Conservation (phyloP, 2,329 filamentous ascomycete species). For the Leptographium galeiforme region DNA sequence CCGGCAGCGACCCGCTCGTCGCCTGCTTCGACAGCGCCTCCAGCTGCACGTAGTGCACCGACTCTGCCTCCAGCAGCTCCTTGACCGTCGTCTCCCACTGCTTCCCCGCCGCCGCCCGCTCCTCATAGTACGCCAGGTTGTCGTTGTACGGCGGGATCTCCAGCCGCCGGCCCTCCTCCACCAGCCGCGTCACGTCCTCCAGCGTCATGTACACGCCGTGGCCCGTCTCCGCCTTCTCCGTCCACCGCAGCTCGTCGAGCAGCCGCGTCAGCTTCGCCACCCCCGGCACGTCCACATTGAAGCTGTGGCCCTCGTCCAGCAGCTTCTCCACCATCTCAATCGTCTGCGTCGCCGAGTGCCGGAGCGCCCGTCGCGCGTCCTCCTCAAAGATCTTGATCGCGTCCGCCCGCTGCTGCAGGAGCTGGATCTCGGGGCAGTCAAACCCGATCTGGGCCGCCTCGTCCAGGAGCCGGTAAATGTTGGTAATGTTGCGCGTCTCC, state of each 20-base stretch:
- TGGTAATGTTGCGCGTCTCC: conserved; percentile 77
- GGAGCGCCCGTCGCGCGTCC: conserved; percentile 57
- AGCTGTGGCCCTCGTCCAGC: conserved; percentile 76
- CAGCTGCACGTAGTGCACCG: conserved; percentile 86
- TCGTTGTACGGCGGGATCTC: conserved; percentile 71
- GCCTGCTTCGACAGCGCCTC: conserved; percentile 84
- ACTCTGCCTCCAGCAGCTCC: conserved; percentile 82
- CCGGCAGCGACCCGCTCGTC: conserved; percentile 53
- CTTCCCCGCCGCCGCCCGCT: conserved; percentile 63
- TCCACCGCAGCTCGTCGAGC: conserved; percentile 80
- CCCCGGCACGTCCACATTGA: conserved; percentile 85
- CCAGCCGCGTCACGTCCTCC: conserved; percentile 64
- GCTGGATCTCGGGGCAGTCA: conserved; percentile 79
- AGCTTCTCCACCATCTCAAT: conserved; percentile 75
- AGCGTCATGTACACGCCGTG: conserved; percentile 56
- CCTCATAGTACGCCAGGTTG: conserved; percentile 60
- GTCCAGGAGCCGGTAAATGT: conserved; percentile 71
- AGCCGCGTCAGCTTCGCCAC: conserved; percentile 69
- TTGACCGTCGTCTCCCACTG: conserved; percentile 88
- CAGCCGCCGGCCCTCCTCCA: conserved; percentile 63
- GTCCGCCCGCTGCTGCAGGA: conserved; percentile 72
- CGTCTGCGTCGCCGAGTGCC: conserved; percentile 50
- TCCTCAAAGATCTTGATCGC: conserved; percentile 76
- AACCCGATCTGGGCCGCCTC: conserved; percentile 83
- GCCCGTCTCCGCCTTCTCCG: conserved; percentile 56